Base-by-base conservation (phyloP, 306 rosid species). In the Quercus wislizeni region DNA sequence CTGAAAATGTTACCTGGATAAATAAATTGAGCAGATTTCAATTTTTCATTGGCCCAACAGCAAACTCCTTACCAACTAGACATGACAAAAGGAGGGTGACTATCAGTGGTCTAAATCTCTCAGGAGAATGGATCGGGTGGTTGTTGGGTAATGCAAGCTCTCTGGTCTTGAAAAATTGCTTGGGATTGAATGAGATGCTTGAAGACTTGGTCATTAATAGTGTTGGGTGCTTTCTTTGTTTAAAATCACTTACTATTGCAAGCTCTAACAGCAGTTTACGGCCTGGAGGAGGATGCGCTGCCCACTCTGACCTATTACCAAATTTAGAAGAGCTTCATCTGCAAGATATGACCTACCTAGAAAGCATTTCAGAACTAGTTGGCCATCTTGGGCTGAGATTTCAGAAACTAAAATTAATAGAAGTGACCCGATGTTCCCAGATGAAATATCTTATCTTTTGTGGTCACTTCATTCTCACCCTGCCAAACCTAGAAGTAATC, bases 341-440 rank as follows among this genome's bases (percentile, higher is more conserved):
- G 33, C 52, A 46, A 5, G 31, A 43, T 12, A 69, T 78, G n/a
- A 49, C 71, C 19, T 35, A 51, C 21, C 75, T 71, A 2, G 72
- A 25, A 57, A 79, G 78, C 73, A 54, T 79, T 65, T 79, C 78
- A 38, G 68, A 79, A 75, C 13, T 79, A 5, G 78, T 62, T 46
- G 68, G 78, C 46, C 74, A 73, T 63, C 83, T 79, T 6, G 78
- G 83, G 54, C 57, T 79, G 0, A n/a, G 67, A n/a, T 79, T 79
- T 38, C 57, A 23, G 19, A 63, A 38, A 51, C 83, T 79, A 21
- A 79, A 54, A 55, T 52, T 63, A 49, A 79, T 79, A 9, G 28
- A 73, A 33, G 74, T 79, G 64, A 17, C 9, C 4, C 6, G 68
- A 4, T 79, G 83, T 79, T 62, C 78, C 9, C 13, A 73, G 3